A percentile compares a stretch with the other conserved stretches of the same genome.
Conservation (phyloP, 495 filamentous ascomycete species). For the Saxophila tyrrhenica region DNA sequence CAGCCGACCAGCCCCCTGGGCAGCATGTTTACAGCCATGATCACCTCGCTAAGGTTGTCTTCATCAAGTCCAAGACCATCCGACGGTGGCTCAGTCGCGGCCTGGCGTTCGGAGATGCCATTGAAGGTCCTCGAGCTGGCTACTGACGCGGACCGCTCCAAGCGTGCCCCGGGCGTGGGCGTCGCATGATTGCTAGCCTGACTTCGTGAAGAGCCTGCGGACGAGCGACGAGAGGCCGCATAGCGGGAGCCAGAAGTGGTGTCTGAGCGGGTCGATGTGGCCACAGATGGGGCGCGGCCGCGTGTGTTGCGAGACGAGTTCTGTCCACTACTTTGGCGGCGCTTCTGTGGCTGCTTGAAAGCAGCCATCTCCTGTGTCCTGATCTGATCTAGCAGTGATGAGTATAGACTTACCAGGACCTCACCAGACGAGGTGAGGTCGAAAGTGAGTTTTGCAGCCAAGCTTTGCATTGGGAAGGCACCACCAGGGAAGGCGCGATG, state of each 20-base stretch:
- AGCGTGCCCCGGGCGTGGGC: neutral
- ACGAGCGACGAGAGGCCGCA: neutral
- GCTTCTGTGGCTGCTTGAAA: slow-evolving; percentile 1
- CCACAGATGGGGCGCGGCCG: slow-evolving; percentile 1
- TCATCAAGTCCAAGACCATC: slow-evolving; percentile 32
- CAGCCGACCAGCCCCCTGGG: slow-evolving; percentile 68
- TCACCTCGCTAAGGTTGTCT: slow-evolving; percentile 60
- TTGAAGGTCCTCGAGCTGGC: slow-evolving; percentile 6
- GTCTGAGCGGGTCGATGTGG: neutral
- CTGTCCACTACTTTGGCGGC: slow-evolving; percentile 3
- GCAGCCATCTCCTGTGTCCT: slow-evolving; percentile 9
- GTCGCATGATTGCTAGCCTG: neutral
- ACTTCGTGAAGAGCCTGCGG: slow-evolving; percentile 1
- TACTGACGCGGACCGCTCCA: slow-evolving; percentile 5
- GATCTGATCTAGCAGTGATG: neutral
- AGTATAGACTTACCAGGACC: too few relatives aligned
- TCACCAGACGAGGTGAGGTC: slow-evolving; percentile 5
- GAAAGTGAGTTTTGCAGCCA: neutral
- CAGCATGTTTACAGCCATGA: slow-evolving; percentile 74
- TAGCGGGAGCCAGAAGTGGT: slow-evolving; percentile 4
- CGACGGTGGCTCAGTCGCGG: slow-evolving; percentile 15
- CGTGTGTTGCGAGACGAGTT: slow-evolving; percentile 2
- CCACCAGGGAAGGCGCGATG: neutral
- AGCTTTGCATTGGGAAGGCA: neutral
- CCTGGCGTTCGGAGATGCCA: slow-evolving; percentile 13